A percentile compares a stretch with the other conserved stretches of the same genome.
These are phyloP conservation scores for Theobroma grandiflorum DNA, from an alignment of 441 rosid genomes.

Conservation along the genomic window DNA sequence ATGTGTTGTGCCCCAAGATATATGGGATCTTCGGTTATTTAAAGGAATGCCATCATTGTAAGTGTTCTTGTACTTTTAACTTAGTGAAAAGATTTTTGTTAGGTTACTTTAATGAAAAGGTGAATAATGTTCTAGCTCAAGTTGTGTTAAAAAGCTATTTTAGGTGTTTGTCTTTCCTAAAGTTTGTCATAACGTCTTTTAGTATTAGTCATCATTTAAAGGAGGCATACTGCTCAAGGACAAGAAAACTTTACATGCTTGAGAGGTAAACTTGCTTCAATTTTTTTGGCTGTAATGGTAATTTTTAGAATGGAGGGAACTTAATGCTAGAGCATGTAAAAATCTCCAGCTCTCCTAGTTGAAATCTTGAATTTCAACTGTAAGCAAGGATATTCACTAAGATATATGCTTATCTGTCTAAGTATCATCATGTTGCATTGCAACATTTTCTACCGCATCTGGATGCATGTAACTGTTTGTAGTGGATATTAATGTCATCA, in stretches of 20 bases:
- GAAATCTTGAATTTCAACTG: conserved; percentile 8
- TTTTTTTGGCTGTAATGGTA: neutral
- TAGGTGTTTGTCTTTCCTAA: neutral
- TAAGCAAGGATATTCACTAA: neutral
- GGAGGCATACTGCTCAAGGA: neutral
- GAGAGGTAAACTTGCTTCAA: neutral
- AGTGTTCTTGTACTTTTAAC: conserved; percentile 41
- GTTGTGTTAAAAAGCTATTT: neutral
- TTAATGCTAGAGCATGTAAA: neutral
- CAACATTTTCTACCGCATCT: neutral
- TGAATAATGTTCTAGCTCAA: neutral
- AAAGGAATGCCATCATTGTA: conserved; percentile 79
- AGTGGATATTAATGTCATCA: neutral
- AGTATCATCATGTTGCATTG: neutral
- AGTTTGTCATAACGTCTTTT: neutral
- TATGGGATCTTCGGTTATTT: conserved; percentile 89
- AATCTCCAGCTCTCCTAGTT: neutral
- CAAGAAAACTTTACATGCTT: neutral
- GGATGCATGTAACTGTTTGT: neutral
- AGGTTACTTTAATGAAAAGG: conserved; percentile 3
- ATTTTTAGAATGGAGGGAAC: neutral
- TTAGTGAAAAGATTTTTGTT: conserved; percentile 20
- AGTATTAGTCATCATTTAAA: conserved; percentile 4
- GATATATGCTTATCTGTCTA: conserved; percentile 9
- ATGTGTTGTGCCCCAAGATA: conserved; percentile 79